phyloP scores from a whole-genome alignment of 305 asterid species.

The Fraxinus floribunda region DNA sequence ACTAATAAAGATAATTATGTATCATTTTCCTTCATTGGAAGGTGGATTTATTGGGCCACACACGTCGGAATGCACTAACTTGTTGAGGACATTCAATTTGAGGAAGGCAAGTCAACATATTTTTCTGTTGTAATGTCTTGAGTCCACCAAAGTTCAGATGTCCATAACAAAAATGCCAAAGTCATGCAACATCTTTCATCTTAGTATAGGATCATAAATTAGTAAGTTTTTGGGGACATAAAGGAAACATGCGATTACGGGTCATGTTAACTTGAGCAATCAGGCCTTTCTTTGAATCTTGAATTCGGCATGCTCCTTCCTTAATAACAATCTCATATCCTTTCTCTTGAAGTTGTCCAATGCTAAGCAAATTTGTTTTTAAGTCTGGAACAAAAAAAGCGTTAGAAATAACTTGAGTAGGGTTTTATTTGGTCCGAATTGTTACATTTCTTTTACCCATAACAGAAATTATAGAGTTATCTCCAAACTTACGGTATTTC shows the following conservation, averaged over 20 bases:
- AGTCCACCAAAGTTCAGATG: background rate
- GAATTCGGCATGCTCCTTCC: background rate
- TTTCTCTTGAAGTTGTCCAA: constrained; percentile 15
- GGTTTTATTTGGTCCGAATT: no score
- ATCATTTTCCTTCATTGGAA: background rate
- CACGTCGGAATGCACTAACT: background rate
- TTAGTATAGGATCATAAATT: background rate
- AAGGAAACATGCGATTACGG: background rate
- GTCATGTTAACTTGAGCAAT: background rate
- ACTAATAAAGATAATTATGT: no score
- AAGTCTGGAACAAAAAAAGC: background rate
- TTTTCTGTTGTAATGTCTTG: background rate
- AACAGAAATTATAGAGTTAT: background rate
- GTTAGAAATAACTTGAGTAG: background rate
- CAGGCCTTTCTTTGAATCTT: background rate
- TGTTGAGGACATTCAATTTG: background rate
- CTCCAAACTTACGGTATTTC: background rate
- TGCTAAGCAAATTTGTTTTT: background rate
- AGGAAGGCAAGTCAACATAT: background rate
- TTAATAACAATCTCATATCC: constrained; percentile 1
- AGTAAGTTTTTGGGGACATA: background rate
- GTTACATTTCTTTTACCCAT: background rate
- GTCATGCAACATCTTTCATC: background rate
- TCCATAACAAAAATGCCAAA: background rate
- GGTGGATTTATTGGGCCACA: background rate